phyloP scores from a whole-genome alignment of 768 basidiomycete genomes.

The Tylopilus vinaceipallidus region DNA sequence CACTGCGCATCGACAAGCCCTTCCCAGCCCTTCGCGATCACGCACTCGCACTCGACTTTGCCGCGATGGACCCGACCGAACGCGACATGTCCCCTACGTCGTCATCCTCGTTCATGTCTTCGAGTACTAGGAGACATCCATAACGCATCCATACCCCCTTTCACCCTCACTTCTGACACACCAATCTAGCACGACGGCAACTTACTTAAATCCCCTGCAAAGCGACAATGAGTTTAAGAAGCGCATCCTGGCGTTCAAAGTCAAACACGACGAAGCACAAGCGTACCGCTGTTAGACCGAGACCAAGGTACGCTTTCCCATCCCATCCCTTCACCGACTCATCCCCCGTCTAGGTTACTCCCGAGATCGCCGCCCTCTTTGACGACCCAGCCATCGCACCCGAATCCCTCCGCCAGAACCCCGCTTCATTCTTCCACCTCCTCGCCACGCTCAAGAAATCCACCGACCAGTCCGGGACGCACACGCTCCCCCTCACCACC shows the following conservation, averaged over 20 bases:
- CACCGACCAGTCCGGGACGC: constrained; percentile 46
- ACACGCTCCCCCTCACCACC: constrained; percentile 79
- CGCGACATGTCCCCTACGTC: constrained; percentile 92
- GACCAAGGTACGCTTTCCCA: constrained; percentile 37
- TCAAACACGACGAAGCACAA: constrained; percentile 80
- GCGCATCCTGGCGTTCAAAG: constrained; percentile 55
- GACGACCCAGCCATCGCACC: constrained; percentile 50
- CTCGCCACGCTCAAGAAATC: constrained; percentile 72
- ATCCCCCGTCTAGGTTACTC: constrained; percentile 60
- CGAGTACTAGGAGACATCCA: constrained; percentile 78
- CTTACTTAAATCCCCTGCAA: constrained; percentile 50
- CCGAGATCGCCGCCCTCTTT: constrained; percentile 65
- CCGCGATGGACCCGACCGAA: constrained; percentile 80
- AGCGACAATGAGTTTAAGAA: constrained; percentile 81
- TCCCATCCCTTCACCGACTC: neutral
- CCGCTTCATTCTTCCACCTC: constrained; percentile 77
- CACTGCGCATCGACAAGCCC: constrained; percentile 83
- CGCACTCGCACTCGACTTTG: constrained; percentile 68
- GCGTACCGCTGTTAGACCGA: constrained; percentile 78
- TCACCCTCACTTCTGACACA: neutral
- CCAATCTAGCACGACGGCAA: constrained; percentile 60
- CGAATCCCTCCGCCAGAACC: constrained; percentile 39
- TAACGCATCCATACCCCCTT: constrained; percentile 37
- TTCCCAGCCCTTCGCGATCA: constrained; percentile 81
- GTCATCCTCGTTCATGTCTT: constrained; percentile 81